These are phyloP conservation scores for Penicillium sp. DNA, from an alignment of 2,329 filamentous ascomycete species.

Conservation along the genomic window DNA sequence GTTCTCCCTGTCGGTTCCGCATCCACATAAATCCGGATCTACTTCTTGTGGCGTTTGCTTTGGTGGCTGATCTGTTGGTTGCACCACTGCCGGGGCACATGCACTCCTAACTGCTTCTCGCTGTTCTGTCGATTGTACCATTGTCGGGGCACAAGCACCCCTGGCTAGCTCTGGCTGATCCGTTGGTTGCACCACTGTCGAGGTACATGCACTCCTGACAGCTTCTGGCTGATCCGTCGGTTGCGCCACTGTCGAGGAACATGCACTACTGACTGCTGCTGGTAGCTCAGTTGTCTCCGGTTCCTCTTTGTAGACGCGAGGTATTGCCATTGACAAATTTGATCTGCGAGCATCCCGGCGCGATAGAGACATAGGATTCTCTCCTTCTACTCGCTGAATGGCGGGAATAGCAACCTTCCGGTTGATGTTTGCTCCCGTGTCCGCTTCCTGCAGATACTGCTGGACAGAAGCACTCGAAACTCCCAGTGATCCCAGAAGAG, in stretches of 20 bases:
- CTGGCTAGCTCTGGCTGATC: no score
- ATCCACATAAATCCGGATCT: slow-evolving; percentile 20
- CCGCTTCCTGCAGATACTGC: slow-evolving; percentile 21
- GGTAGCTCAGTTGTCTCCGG: background rate
- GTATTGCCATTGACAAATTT: background rate
- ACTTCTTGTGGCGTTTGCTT: background rate
- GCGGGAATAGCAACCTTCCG: slow-evolving; percentile 33
- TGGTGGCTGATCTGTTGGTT: background rate
- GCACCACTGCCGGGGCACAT: background rate
- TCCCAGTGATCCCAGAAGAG: slow-evolving; percentile 22
- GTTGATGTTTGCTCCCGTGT: slow-evolving; percentile 13
- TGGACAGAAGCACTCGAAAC: slow-evolving; percentile 20
- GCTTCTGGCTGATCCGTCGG: no score
- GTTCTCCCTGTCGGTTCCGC: slow-evolving; percentile 11
- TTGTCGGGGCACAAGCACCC: background rate
- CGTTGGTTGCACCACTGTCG: background rate
- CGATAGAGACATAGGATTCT: background rate
- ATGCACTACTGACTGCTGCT: background rate
- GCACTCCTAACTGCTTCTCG: background rate
- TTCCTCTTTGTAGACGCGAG: background rate
- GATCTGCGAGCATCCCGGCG: background rate
- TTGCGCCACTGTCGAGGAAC: background rate
- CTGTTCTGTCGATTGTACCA: no score
- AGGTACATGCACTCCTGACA: background rate
- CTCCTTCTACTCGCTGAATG: slow-evolving; percentile 12